Evolutionary conservation across 768 basidiomycete genomes (phyloP).

Genomic region (Kwoniella shandongensis): DNA sequence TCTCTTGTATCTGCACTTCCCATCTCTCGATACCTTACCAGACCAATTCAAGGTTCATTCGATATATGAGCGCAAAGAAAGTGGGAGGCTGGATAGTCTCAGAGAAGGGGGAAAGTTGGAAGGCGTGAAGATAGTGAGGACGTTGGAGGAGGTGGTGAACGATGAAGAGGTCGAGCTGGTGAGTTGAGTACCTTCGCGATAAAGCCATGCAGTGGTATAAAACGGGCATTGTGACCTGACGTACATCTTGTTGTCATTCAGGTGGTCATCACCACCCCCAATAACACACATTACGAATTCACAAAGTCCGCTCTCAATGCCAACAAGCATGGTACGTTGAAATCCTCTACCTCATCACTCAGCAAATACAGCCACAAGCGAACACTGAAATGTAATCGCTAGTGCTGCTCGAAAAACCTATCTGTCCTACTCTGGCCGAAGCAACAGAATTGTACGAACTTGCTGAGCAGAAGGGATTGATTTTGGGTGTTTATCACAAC

Average conservation of each 20-base stretch:
- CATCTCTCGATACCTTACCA: constrained; percentile 63
- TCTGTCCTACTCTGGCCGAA: constrained; percentile 35
- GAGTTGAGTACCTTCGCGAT: too few relatives aligned
- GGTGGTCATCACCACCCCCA: constrained; percentile 52
- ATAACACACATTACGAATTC: constrained; percentile 43
- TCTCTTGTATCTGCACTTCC: constrained; percentile 75
- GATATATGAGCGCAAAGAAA: constrained; percentile 57
- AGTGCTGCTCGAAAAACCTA: constrained; percentile 49
- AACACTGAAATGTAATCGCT: too few relatives aligned
- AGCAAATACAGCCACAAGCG: too few relatives aligned
- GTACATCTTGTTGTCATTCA: constrained; percentile 47
- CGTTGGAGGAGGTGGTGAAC: constrained; percentile 26
- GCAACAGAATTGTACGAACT: constrained; percentile 35
- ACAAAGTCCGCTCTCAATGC: constrained; percentile 27
- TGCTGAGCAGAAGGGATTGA: constrained; percentile 32
- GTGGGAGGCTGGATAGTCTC: constrained; percentile 40
- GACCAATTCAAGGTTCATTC: constrained; percentile 54
- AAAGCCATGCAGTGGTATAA: too few relatives aligned
- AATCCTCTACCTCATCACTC: too few relatives aligned
- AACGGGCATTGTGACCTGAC: too few relatives aligned
- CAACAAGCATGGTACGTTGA: constrained; percentile 46
- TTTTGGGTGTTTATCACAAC: constrained; percentile 49
- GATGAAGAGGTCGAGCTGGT: constrained; percentile 42
- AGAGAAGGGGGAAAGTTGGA: constrained; percentile 2
- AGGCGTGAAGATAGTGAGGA: constrained; percentile 35